Evolutionary conservation across 1,284 basidiomycete genomes (phyloP), one percentile per base, ranked within the genome.

Genomic region (Pisolithus thermaeus): DNA sequence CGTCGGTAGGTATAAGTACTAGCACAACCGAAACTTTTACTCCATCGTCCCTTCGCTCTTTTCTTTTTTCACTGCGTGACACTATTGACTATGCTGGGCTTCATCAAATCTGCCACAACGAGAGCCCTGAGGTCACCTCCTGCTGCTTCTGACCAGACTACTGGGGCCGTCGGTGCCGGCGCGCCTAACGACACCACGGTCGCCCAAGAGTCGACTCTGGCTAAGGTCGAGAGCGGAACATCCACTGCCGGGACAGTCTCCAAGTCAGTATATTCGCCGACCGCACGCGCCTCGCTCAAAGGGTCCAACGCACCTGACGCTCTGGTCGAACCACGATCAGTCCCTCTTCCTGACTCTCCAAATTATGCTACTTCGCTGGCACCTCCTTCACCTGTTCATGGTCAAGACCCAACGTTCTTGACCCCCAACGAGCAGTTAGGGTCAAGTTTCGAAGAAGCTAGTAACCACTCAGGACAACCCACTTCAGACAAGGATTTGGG

Each of bases 1-100:
- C 22, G 56, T 65, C 54, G 61, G 59, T 69, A 30, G 9, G 11
- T 14, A 69, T 68, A 66, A 59, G 65, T 54, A 23, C 25, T 47
- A 44, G 49, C 27, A 20, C 45, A 16, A 16, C 32, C 53, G 46
- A 45, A 44, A 20, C 20, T 38, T 38, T 46, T 23, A 46, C n/a
- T 35, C 30, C 43, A 44, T 45, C 28, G 11, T 39, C 42, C 27
- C 52, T 45, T 49, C 45, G 32, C 46, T 36, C 46, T 59, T 51
- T 55, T 40, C 47, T 47, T 43, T 18, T 32, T 18, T 52, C 40
- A 11, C 43, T 35, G 39, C 12, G 36, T 39, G 8, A 39, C 25
- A 46, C 25, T 38, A 12, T 2, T 49, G 38, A 22, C 23, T 6
- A 70, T 66, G 65, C 51, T 70, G 22, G 22, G 57, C 45, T 62